Base-by-base conservation (phyloP, 192 early-diverging fungal genomes). In the Jimgerdemannia lactiflua region DNA sequence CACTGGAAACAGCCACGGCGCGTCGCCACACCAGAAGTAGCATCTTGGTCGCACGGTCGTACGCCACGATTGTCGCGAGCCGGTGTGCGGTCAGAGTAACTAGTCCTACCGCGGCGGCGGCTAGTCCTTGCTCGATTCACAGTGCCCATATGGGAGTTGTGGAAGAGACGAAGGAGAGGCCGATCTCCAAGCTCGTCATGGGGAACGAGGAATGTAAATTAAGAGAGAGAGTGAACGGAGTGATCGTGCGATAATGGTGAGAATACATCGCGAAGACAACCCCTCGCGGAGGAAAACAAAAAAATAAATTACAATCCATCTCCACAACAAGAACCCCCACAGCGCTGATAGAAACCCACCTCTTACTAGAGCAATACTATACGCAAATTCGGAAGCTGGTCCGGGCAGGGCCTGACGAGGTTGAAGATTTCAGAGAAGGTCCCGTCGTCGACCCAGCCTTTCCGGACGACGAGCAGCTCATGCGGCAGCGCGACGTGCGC, bases 371-470 rank as follows among this genome's bases (percentile, higher is more conserved):
- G 86, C 77, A 39, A 90, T 64, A n/a, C 85, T 82, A 71, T 85
- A 89, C 29, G 82, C 85, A 10, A 90, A 77, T 43, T 85, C 88
- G 17, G 81, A 81, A 3, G 83, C 86, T 0, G 88, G 87, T 2
- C 92, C 92, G 14, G 92, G 83, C 81, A 70, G 92, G 88, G 91
- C 85, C 72, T 91, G 84, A 85, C 81, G 71, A 92, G 88, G 7
- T 85, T 85, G 77, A 91, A 91, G 43, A 92, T 80, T 71, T 93
- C 92, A 19, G 87, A 82, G 75, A 92, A 93, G 63, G 84, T 81
- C 18, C 78, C 76, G 19, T 84, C 88, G 6, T 70, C 64, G 65
- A 93, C 67, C 90, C 89, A 91, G 43, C 84, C 43, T 44, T 84
- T 78, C 49, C 82, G 80, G 19, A 71, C 76, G 9, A 92, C 89